Base-by-base conservation (phyloP, 352 stramenopile genomes). In the Phytophthora boehmeriae region DNA sequence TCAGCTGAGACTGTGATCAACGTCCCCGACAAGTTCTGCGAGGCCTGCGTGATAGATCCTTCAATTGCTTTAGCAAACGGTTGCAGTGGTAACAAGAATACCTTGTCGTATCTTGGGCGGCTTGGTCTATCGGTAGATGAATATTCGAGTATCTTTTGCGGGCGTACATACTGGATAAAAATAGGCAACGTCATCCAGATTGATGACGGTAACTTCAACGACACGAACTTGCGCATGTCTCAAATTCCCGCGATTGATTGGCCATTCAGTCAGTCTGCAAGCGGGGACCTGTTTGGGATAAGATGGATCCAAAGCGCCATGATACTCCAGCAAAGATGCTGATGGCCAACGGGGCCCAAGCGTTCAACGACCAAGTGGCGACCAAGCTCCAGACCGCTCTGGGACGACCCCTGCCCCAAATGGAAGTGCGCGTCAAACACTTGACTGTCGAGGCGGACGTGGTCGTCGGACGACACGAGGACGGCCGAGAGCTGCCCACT, bases 11-110 rank as follows among this genome's bases (percentile, higher is more conserved):
- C 49, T 0, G 57, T 88, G 11, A 51, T 70, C 1, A 43, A 72
- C 10, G 78, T 87, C 14, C 76, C 80, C 4, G 78, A 88, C 43
- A 76, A 82, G 49, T 88, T 75, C 47, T 90, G 80, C 54, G 78
- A 90, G 42, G 75, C 67, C 5, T 89, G 77, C 38, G 50, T 71
- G 34, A 54, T 48, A 17, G 66, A 75, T 20, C 48, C 41, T 14
- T 63, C 54, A 42, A 10, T 39, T n/a, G n/a, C n/a, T n/a, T 51
- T 43, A 52, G 57, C 28, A 54, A 66, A 27, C 32, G 23, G 48
- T 51, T 50, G 35, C 34, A 19, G 17, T 42, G 39, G 27, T 43
- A 34, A 28, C 11, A 23, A 52, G 27, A 23, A 47, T 46, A 44
- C 5, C 11, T 0, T 4, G 14, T 39, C 2, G 34, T n/a, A 11